Evolutionary conservation across 2,329 filamentous ascomycete species (phyloP), one percentile per base, ranked within the genome.

Genomic region (Fusarium sp.): DNA sequence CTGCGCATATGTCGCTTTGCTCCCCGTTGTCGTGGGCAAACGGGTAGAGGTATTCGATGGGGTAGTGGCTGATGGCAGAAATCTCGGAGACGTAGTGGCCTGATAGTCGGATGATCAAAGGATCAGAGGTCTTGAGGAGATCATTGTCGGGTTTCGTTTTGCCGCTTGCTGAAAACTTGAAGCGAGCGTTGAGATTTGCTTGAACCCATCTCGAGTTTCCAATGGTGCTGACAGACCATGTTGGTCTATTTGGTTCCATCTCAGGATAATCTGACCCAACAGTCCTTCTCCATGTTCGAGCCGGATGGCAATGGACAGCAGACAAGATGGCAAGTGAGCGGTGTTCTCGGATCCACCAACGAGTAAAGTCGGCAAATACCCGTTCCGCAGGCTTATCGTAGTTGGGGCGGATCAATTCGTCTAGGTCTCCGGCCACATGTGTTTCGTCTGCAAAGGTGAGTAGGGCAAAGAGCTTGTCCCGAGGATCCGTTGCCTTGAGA

Each of bases 321-420:
- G 74, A 76, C 1, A 76, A n/a, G 3, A 76, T 72, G 0, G 52
- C 60, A 3, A 76, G 41, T 0, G 73, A 76, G 6, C 58, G 50
- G 4, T 76, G 58, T 0, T 67, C 50, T 5, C 69, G 48, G 0
- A 76, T 76, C 71, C 74, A 76, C 74, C 73, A 76, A 0, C 73
- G 57, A 2, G 74, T 76, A 6, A 76, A 76, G 1, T 76, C 74
- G 0, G 71, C 68, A 63, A 76, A 76, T 1, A 76, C 74, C 8
- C 57, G 37, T 3, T 67, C 65, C 1, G 45, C 63, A 0, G 68
- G 35, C 13, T 76, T 76, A 22, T 74, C 71, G 5, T 76, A 76
- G 4, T 76, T 74, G 0, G 74, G 74, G 1, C 68, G 41, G 1
- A 76, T 66, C 5, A 76, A 11, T 1, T 72, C 61, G 13, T 76